Evolutionary conservation across 805 yeast species (phyloP).

Genomic region (Lipomyces sp.): DNA sequence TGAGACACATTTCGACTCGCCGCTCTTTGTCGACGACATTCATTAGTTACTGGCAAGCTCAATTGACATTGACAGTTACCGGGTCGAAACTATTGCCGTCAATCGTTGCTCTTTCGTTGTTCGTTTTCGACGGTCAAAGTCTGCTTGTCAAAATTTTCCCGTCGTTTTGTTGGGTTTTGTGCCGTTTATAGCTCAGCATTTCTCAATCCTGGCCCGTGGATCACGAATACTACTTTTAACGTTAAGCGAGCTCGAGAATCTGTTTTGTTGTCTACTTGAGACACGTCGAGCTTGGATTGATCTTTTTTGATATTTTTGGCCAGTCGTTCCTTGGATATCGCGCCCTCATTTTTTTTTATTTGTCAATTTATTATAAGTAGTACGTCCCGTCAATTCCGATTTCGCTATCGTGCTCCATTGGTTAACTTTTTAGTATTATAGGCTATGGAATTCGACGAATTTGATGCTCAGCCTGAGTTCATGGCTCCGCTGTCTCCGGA

Average conservation of each 20-base stretch:
- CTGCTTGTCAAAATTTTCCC: not conserved
- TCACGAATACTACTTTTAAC: not conserved
- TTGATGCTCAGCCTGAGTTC: not conserved
- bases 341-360: not conserved
- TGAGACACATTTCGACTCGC: conserved; percentile 3
- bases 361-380: not conserved
- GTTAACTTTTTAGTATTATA: not conserved
- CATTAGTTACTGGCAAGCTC: not conserved
- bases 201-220: not conserved
- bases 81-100: not conserved
- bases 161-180: not conserved
- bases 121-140: no score
- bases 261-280: not conserved
- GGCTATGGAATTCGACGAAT: conserved; percentile 10
- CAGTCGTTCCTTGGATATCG: not conserved
- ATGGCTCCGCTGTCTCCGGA: not conserved
- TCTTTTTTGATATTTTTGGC: not conserved
- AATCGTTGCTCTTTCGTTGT: not conserved
- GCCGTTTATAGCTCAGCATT: not conserved
- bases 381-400: not conserved
- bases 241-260: not conserved
- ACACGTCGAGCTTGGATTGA: not conserved
- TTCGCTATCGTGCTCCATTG: not conserved
- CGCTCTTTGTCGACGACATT: not conserved
- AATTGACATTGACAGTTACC: not conserved